Evolutionary conservation across 768 basidiomycete species (phyloP), one percentile per base, ranked within the genome.

Genomic region (Boletus edulis): DNA sequence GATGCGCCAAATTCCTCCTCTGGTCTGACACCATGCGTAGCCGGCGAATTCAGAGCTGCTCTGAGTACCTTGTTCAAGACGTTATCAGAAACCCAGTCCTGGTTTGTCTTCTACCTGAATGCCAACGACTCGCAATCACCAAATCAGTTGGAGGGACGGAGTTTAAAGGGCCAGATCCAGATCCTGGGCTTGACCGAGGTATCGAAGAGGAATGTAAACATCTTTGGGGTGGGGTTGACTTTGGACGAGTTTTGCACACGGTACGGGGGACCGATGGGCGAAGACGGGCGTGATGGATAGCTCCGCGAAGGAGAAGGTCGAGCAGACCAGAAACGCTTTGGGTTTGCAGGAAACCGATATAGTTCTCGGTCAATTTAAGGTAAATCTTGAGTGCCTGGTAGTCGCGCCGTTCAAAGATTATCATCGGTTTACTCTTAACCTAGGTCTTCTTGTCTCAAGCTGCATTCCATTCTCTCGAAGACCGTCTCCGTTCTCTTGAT

Each of bases 391-490:
- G n/a, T 22, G 2, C 2, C 5, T 46, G n/a, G 39, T 18, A 31
- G 18, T 45, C 15, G 3, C 1, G 8, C 5, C 10, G 11, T 22
- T n/a, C 47, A 45, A 56, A 47, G 45, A 54, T 53, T 49, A 50
- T 62, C n/a, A 55, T 13, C 2, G 1, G 17, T 46, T 37, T 53
- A 49, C 42, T 46, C n/a, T 3, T 49, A 2, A 13, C 9, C 1
- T 60, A 97, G 94, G 87, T 95, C 43, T 98, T 92, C 80, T 73
- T 99, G 3, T 89, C 87, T 0, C 94, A 96, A 63, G 58, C 65
- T 0, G 89, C 91, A 0, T 98, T 98, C 81, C 91, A 93, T 58
- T 75, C 79, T 3, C 82, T 98, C n/a, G 96, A 98, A 67, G 92
- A 99, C 64, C 82, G 84, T 4, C 76, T 98, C 13, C 86, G 96